Base-by-base conservation (phyloP, 73 alveolate species). In the Stentor coeruleus region DNA sequence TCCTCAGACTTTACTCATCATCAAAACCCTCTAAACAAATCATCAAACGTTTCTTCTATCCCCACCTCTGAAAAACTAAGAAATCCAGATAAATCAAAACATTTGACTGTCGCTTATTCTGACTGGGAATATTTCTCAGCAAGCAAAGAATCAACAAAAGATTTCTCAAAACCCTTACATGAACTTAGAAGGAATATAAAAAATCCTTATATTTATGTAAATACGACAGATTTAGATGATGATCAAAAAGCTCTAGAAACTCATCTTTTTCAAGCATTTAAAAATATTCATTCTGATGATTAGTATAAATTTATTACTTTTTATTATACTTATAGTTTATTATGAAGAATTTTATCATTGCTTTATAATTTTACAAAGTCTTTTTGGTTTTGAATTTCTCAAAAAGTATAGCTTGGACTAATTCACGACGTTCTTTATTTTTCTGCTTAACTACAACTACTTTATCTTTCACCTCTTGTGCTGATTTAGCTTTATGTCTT, bases 331-430 rank as follows among this genome's bases (percentile, higher is more conserved):
- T n/a, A n/a, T n/a, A n/a, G n/a, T n/a, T n/a, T n/a, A n/a, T n/a
- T n/a, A n/a, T n/a, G n/a, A n/a, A n/a, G n/a, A n/a, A n/a, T n/a
- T n/a, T n/a, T n/a, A n/a, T n/a, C n/a, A n/a, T n/a, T n/a, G n/a
- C n/a, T n/a, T n/a, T n/a, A n/a, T n/a, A n/a, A n/a, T n/a, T n/a
- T n/a, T n/a, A n/a, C n/a, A n/a, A n/a, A n/a, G n/a, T n/a, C n/a
- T n/a, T n/a, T n/a, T n/a, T n/a, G n/a, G 66, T 49, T 49, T 66
- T 66, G 33, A 26, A 66, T 66, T 66, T 66, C 39, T 66, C 79
- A 66, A 28, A 66, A 20, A 66, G 39, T 15, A 66, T 66, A 20
- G 79, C n/a, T 2, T 66, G 79, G 39, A 66, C 79, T 28, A 66
- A 40, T 2, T 66, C 79, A 1, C 79, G n/a, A 28, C 79, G n/a